Evolutionary conservation across 345 rosid genomes (phyloP).

Genomic region (Aegle marmelos): DNA sequence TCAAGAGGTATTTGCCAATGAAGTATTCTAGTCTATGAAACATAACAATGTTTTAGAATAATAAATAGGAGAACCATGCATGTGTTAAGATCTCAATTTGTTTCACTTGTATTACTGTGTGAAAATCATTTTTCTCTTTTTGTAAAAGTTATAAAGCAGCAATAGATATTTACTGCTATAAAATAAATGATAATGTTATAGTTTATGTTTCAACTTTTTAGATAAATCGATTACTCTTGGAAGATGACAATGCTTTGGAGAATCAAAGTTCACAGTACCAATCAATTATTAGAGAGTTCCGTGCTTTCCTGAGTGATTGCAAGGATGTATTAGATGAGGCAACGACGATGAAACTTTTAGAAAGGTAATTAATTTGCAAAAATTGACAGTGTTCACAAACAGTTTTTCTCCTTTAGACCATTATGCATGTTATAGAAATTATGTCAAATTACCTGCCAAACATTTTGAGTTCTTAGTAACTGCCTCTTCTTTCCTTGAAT

Average conservation of each 20-base stretch:
- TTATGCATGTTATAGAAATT: background rate
- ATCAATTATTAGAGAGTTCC: constrained; percentile 75
- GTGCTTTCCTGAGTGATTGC: constrained; percentile 94
- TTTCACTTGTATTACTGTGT: constrained; percentile 8
- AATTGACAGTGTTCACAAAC: background rate
- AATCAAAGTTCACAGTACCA: constrained; percentile 80
- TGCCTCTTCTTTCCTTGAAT: background rate
- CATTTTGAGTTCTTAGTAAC: background rate
- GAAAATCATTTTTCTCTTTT: constrained; percentile 1
- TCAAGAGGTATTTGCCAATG: background rate
- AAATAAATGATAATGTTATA: constrained; percentile 3
- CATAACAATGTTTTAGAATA: background rate
- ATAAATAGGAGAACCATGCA: background rate
- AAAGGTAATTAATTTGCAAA: constrained; percentile 52
- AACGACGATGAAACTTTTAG: constrained; percentile 95
- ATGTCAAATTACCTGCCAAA: background rate
- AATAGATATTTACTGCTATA: background rate
- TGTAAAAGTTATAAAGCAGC: background rate
- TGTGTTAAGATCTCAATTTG: background rate
- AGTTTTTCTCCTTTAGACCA: constrained; percentile 1
- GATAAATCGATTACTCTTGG: constrained; percentile 92
- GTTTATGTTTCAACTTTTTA: constrained; percentile 22
- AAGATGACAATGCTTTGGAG: constrained; percentile 87
- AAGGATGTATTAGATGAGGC: constrained; percentile 97
- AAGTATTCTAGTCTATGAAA: background rate